These are phyloP conservation scores for Tolypocladium amazonense DNA, from an alignment of 2,329 filamentous ascomycete genomes.

Conservation along the genomic window DNA sequence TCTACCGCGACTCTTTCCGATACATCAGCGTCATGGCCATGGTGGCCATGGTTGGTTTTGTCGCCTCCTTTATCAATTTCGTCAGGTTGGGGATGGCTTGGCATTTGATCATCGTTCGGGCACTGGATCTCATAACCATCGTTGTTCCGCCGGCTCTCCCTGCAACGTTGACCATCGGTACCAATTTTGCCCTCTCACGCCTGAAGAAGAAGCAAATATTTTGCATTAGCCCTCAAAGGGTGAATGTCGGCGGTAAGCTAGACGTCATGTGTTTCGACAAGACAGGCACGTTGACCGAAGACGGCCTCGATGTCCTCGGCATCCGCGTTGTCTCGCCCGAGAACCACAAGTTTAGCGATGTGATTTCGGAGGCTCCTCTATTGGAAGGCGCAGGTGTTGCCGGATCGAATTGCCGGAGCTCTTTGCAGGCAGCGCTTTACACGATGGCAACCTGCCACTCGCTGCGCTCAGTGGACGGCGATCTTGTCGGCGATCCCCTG, in stretches of 20 bases:
- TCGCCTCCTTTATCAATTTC: constrained; percentile 90
- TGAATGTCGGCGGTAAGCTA: constrained; percentile 92
- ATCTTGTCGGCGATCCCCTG: constrained; percentile 85
- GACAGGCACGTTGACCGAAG: constrained; percentile 94
- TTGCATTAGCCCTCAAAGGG: constrained; percentile 93
- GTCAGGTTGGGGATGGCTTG: constrained; percentile 71
- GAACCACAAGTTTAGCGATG: constrained; percentile 57
- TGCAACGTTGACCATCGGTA: constrained; percentile 91
- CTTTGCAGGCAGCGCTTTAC: constrained; percentile 57
- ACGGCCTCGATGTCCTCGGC: constrained; percentile 87
- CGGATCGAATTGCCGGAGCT: constrained; percentile 10
- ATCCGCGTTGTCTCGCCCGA: constrained; percentile 64
- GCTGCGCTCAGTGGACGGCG: constrained; percentile 72
- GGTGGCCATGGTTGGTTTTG: constrained; percentile 77
- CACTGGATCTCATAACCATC: constrained; percentile 92
- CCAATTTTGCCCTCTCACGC: constrained; percentile 81
- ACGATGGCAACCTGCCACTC: constrained; percentile 98
- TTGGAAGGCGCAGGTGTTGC: background rate
- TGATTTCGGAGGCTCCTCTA: constrained; percentile 47
- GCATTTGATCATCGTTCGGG: constrained; percentile 85
- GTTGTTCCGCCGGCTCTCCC: constrained; percentile 92
- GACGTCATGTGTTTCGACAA: constrained; percentile 98
- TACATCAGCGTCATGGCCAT: constrained; percentile 95
- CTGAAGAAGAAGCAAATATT: constrained; percentile 88
- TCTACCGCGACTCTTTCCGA: constrained; percentile 93